Conservation (phyloP, 2,329 filamentous ascomycete genomes). For the Metarhizium robertsii region DNA sequence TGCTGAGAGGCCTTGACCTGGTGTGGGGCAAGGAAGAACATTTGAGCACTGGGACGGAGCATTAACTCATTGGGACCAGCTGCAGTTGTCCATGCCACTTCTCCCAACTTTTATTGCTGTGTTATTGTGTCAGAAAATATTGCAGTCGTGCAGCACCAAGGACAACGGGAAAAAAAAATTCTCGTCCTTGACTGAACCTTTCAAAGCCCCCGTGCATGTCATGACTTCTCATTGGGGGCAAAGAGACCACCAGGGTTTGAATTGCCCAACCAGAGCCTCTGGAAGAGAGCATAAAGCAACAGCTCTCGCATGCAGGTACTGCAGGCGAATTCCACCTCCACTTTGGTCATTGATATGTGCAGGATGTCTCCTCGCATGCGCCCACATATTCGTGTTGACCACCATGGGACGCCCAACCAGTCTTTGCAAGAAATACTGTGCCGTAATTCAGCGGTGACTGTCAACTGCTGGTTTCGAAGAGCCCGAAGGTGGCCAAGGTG, state of each 20-base stretch:
- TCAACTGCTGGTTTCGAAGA: background rate
- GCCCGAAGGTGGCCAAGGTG: background rate
- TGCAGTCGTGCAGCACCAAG: background rate
- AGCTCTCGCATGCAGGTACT: slow-evolving; percentile 7
- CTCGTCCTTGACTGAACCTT: too few relatives aligned
- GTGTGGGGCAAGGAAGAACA: background rate
- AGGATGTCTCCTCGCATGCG: background rate
- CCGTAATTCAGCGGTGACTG: too few relatives aligned
- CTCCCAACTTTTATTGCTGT: background rate
- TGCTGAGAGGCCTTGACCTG: background rate
- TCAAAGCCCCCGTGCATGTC: background rate
- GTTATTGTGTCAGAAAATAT: too few relatives aligned
- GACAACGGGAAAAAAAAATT: too few relatives aligned
- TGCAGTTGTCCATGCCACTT: background rate
- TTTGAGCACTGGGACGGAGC: background rate
- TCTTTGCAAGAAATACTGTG: too few relatives aligned
- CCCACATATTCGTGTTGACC: background rate
- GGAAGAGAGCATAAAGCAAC: background rate
- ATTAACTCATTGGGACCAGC: background rate
- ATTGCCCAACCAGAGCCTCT: slow-evolving; percentile 8
- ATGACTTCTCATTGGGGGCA: background rate
- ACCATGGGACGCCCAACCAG: background rate
- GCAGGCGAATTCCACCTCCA: background rate
- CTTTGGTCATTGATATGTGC: background rate
- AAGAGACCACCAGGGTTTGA: slow-evolving; percentile 4